Base-by-base conservation (phyloP, 768 basidiomycete genomes). In the Dioszegia aurantiaca region DNA sequence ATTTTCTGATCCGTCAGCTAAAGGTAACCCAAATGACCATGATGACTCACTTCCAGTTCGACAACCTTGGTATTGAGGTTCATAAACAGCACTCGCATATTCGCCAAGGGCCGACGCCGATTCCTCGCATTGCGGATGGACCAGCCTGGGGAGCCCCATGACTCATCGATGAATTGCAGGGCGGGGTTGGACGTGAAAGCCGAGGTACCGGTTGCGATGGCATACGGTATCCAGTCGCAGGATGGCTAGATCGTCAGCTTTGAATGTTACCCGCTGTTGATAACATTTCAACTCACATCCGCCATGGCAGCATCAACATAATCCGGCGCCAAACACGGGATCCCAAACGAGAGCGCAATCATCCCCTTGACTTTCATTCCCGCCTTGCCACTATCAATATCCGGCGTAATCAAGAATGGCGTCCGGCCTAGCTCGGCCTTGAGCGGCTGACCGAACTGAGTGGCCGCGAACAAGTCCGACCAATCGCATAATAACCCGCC, bases 291-390 rank as follows among this genome's bases (percentile, higher is more conserved):
- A 58, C 59, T 56, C 47, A 67, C 59, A 27, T 44, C 43, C 12
- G 10, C 33, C 24, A 64, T 17, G 8, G 58, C 56, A 17, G 54
- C 55, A 16, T 66, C 55, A 23, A 62, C 59, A 83, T 85, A 91
- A 11, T 80, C 77, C 4, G 80, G 72, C 1, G 81, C 82, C 11
- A 95, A 67, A 63, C 89, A 91, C 3, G 92, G 92, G 51, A 95
- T 85, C 11, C 91, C 91, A 39, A 91, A 79, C 0, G 88, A 90
- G 31, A 97, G 81, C 5, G 90, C 88, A 2, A 86, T 81, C 53
- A 94, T 79, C 67, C 83, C 90, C 75, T 92, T 93, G 10, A 86
- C 83, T 64, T 88, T 91, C 56, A 84, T 62, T 30, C 37, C 36
- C 17, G 37, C 16, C 24, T 33, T 43, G 26, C 23, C 43, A 30